Percentiles rank a stretch among this genome's conserved stretches.
Conservation (phyloP, 495 filamentous ascomycete genomes). For the Jackrogersella multiformis region DNA sequence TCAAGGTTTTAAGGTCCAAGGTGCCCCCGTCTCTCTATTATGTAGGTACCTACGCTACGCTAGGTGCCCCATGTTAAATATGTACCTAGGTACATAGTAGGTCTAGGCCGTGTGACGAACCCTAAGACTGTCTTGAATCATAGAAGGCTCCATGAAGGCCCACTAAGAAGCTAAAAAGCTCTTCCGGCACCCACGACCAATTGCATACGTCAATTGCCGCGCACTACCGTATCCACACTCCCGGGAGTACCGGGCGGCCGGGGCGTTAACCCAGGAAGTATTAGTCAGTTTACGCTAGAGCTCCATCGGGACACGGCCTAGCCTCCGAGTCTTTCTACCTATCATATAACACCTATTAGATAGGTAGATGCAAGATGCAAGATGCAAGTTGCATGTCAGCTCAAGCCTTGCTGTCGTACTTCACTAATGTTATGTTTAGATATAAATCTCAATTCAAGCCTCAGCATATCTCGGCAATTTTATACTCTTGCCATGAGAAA, state of each 20-base stretch:
- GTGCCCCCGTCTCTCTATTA: too few species aligned
- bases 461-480: too few species aligned
- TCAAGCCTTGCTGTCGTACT: conserved; percentile 20
- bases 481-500: too few species aligned
- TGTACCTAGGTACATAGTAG: conserved; percentile 18
- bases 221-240: conserved; percentile 23
- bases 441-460: neutral
- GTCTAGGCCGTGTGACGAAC: conserved; percentile 25
- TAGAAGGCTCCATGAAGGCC: conserved; percentile 8
- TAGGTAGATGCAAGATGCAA: conserved; percentile 8
- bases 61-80: too few species aligned
- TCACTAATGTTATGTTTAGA: neutral
- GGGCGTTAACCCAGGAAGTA: conserved; percentile 21
- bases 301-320: conserved; percentile 15
- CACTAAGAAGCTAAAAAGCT: conserved; percentile 1
- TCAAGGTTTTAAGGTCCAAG: too few species aligned
- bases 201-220: conserved; percentile 29
- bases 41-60: too few species aligned
- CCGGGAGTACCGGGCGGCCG: conserved; percentile 24
- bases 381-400: conserved; percentile 16
- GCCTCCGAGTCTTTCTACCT: conserved; percentile 15
- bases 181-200: neutral
- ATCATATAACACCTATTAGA: conserved; percentile 5
- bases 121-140: conserved; percentile 29
- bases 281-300: conserved; percentile 14